These are phyloP conservation scores for Silene conica DNA, from an alignment of 148 eudicot species.

Conservation along the genomic window DNA sequence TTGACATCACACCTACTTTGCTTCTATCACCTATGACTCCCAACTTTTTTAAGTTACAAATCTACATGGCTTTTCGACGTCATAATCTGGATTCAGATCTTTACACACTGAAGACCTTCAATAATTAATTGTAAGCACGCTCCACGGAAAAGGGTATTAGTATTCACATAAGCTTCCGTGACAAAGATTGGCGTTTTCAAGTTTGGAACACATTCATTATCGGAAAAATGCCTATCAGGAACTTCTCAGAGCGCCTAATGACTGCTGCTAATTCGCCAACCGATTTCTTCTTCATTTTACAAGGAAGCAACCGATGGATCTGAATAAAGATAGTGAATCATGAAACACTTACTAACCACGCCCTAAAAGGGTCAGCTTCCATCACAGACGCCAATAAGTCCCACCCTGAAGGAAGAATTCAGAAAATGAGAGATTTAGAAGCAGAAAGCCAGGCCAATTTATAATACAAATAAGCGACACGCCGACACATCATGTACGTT, in stretches of 20 bases:
- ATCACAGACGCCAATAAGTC: not conserved
- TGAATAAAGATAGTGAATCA: conserved; percentile 13
- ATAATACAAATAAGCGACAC: no score
- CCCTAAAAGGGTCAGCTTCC: conserved; percentile 16
- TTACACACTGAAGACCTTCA: conserved; percentile 7
- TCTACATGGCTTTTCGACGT: conserved; percentile 35
- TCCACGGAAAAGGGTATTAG: conserved; percentile 12
- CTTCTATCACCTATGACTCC: conserved; percentile 29
- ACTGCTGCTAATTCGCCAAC: conserved; percentile 19
- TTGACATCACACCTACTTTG: conserved; percentile 10
- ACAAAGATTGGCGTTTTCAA: conserved; percentile 12
- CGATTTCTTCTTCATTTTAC: conserved; percentile 26
- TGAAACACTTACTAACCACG: conserved; percentile 13
- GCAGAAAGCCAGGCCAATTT: not conserved
- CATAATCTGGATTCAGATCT: conserved; percentile 23
- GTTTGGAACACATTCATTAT: conserved; percentile 1
- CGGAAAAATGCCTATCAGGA: conserved; percentile 13
- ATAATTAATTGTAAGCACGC: not conserved
- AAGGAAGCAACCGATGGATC: conserved; percentile 25
- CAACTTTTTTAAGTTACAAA: conserved; percentile 30
- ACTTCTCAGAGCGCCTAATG: conserved; percentile 3
- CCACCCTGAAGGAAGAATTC: conserved; percentile 7
- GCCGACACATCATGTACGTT: no score
- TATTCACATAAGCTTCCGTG: conserved; percentile 5
- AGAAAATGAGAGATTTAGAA: not conserved